phyloP scores from a whole-genome alignment of 2,329 filamentous ascomycete genomes.

The Diplodia sapinea region DNA sequence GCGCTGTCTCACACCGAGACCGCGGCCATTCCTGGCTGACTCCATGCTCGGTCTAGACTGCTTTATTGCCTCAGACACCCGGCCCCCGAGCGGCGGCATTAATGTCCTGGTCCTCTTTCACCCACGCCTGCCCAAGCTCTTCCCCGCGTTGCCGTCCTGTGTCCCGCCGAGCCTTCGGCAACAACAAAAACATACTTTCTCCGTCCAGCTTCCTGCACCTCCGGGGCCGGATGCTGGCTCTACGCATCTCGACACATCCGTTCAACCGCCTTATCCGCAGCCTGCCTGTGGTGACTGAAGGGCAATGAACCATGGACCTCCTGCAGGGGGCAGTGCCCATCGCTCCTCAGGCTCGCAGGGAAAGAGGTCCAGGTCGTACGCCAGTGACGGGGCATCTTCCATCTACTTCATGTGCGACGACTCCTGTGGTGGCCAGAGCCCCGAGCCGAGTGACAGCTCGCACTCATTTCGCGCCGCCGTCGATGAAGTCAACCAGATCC shows the following conservation, averaged over 20 bases:
- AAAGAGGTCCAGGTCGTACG: not conserved
- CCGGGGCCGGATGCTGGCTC: not conserved
- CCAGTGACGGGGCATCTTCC: not conserved
- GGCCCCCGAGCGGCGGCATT: not conserved
- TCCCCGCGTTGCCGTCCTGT: not conserved
- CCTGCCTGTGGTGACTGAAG: not conserved
- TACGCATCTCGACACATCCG: not conserved
- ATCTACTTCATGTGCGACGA: constrained; percentile 23
- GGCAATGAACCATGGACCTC: constrained; percentile 25
- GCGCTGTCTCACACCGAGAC: not conserved
- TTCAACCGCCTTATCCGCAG: not conserved
- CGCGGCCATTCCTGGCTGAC: not conserved
- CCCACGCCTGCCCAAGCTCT: not conserved
- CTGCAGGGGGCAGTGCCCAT: constrained; percentile 8
- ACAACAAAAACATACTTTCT: not conserved
- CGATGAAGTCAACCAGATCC: constrained; percentile 31
- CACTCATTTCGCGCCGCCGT: constrained; percentile 2
- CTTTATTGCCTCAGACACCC: constrained; percentile 23
- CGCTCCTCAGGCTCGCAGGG: not conserved
- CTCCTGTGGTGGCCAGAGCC: not conserved
- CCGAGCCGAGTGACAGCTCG: not conserved
- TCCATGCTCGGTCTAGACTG: constrained; percentile 18
- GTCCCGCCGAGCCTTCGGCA: not conserved
- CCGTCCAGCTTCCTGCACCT: not conserved
- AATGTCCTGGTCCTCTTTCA: constrained; percentile 1